Evolutionary conservation across 345 rosid genomes (phyloP), one percentile per base, ranked within the genome.

Genomic region (Hypericum androsaemum): DNA sequence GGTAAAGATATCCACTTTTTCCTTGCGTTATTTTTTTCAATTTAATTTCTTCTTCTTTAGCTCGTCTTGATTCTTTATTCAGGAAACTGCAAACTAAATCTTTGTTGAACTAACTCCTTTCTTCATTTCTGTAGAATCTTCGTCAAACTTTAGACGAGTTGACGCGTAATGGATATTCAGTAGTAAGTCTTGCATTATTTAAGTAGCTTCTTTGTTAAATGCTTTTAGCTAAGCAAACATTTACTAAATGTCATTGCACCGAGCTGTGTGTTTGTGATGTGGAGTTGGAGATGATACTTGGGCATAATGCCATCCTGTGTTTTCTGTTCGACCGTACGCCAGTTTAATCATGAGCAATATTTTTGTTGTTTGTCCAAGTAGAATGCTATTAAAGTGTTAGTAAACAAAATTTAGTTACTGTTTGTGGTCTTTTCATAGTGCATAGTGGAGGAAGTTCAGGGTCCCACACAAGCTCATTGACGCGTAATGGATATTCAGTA

Each of bases 381-480:
- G 4, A 1, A 22, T 22, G 32, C 32, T n/a, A n/a, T n/a, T n/a
- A n/a, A n/a, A n/a, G n/a, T 22, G 32, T 22, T 22, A 22, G 32
- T 22, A 22, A 22, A 22, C 32, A 22, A n/a, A n/a, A n/a, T n/a
- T 39, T 59, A 38, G 10, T 56, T 2, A 32, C n/a, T 60, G 58
- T 8, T 58, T 58, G 7, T 46, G 6, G 50, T 63, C 16, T 60
- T 62, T 52, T 61, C 74, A 41, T 55, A 88, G 98, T 90, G 98
- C 80, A 90, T 90, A 56, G 98, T 88, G 76, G 98, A 90, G 71
- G 98, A 90, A 74, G 77, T 88, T 59, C 98, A 90, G 68, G 96
- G 95, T 62, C 98, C 96, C 67, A 71, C 88, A 60, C 92, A 75
- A 79, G 94, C 96, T 58, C 95, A 95, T 55, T 77, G 74, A 84